phyloP scores from a whole-genome alignment of 345 rosid genomes.

The Citrus medica region DNA sequence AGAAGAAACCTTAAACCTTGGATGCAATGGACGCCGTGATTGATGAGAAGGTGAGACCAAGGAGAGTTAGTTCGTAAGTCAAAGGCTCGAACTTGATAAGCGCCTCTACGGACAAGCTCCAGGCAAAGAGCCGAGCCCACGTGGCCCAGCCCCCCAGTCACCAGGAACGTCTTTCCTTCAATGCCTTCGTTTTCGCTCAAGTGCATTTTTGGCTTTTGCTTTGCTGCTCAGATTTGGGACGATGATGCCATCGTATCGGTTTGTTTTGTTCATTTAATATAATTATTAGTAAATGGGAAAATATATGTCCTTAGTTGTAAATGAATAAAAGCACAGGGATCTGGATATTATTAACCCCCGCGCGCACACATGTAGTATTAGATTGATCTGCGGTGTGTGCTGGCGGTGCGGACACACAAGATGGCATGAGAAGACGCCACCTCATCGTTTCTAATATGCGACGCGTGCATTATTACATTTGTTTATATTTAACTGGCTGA shows the following conservation, averaged over 20 bases:
- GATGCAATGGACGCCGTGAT: slow-evolving; percentile 58
- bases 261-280: no score
- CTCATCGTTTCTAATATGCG: not conserved
- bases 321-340: no score
- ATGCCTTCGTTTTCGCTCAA: slow-evolving; percentile 93
- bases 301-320: no score
- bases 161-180: slow-evolving; percentile 67
- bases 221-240: no score
- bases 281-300: no score
- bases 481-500: not conserved
- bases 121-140: slow-evolving; percentile 85
- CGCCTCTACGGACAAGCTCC: slow-evolving; percentile 81
- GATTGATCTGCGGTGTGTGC: not conserved
- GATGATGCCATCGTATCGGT: no score
- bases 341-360: no score
- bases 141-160: slow-evolving; percentile 83
- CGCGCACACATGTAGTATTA: no score
- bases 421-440: not conserved
- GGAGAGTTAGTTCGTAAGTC: slow-evolving; percentile 68
- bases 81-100: slow-evolving; percentile 74
- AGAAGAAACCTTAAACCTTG: slow-evolving; percentile 42
- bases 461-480: not conserved
- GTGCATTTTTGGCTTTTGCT: slow-evolving; percentile 42
- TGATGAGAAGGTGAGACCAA: slow-evolving; percentile 54
- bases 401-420: not conserved